A percentile compares a stretch with the other conserved stretches of the same genome.
Conservation (phyloP, 352 stramenopile species). For the Phytophthora brassicae region DNA sequence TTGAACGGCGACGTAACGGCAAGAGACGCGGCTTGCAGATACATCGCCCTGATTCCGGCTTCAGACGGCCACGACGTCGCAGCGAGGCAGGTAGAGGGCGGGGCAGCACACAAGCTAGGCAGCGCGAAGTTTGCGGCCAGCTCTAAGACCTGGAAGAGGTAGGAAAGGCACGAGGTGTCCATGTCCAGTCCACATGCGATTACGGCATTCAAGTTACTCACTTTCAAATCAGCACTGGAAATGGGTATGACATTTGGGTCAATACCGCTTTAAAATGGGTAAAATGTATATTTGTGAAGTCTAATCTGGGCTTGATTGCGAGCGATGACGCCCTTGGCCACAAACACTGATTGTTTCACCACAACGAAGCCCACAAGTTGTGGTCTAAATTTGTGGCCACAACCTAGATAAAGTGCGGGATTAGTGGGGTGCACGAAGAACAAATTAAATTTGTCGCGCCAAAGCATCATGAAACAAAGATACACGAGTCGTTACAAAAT, state of each 20-base stretch:
- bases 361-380: too few species aligned
- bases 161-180: too few species aligned
- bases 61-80: neutral
- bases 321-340: neutral
- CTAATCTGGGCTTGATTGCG: neutral
- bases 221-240: slow-evolving; percentile 12
- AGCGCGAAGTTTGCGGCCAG: too few species aligned
- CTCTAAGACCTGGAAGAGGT: too few species aligned
- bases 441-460: neutral
- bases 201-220: slow-evolving; percentile 19
- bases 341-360: neutral
- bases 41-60: slow-evolving; percentile 18
- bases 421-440: neutral
- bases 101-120: neutral
- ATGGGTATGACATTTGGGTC: neutral
- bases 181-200: slow-evolving; percentile 8
- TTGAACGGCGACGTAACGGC: slow-evolving; percentile 21
- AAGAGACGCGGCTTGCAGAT: slow-evolving; percentile 21
- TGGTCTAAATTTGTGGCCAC: too few species aligned
- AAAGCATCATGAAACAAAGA: slow-evolving; percentile 19
- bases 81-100: slow-evolving; percentile 6
- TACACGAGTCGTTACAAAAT: slow-evolving; percentile 21
- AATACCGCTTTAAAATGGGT: slow-evolving; percentile 1
- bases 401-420: neutral
- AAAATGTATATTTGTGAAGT: neutral